These are phyloP conservation scores for Hibiscus tridactylites DNA, from an alignment of 345 rosid genomes.

Conservation along the genomic window DNA sequence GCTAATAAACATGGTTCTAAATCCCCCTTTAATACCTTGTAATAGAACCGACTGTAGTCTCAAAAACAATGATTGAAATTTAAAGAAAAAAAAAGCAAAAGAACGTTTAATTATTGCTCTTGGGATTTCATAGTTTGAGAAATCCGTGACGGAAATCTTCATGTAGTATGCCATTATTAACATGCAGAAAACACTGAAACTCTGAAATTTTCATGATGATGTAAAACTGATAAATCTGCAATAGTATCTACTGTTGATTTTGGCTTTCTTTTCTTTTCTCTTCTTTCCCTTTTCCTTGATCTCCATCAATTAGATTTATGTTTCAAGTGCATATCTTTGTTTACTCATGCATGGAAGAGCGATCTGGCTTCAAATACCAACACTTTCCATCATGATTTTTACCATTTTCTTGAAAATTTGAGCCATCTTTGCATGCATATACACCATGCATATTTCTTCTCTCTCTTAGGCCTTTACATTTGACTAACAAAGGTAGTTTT, in stretches of 20 bases:
- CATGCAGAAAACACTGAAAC: constrained; percentile 25
- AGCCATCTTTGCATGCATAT: constrained; percentile 29
- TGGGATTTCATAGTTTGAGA: constrained; percentile 16
- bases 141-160: constrained; percentile 15
- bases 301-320: constrained; percentile 3
- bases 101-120: constrained; percentile 5
- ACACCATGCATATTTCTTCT: constrained; percentile 19
- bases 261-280: too few species aligned
- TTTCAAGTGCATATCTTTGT: constrained; percentile 19
- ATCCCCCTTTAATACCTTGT: constrained; percentile 8
- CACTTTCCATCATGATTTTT: background rate
- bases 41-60: constrained; percentile 25
- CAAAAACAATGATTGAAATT: constrained; percentile 21
- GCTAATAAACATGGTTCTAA: background rate
- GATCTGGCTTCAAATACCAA: constrained; percentile 11
- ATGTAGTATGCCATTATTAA: constrained; percentile 26
- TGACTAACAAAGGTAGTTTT: constrained; percentile 24
- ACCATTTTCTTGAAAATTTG: constrained; percentile 23
- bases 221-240: constrained; percentile 28
- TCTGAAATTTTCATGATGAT: constrained; percentile 38
- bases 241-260: constrained; percentile 24
- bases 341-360: constrained; percentile 16
- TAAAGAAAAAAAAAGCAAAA: constrained; percentile 17
- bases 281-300: background rate
- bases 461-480: constrained; percentile 16